phyloP scores from a whole-genome alignment of 257 asterid species.

The Prunella vulgaris region DNA sequence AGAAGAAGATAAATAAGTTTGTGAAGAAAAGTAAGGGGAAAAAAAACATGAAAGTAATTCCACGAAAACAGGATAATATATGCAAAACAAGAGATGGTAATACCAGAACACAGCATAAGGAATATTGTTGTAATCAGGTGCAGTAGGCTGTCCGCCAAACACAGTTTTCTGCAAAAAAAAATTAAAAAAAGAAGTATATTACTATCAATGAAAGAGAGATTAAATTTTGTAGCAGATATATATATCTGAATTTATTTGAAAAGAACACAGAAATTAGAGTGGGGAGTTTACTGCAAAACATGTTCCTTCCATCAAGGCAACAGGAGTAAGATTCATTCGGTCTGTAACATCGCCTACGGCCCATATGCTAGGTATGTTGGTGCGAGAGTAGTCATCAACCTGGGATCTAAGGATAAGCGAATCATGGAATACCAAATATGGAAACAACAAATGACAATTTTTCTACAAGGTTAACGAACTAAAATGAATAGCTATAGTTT shows the following conservation, averaged over 20 bases:
- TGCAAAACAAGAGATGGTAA: no score
- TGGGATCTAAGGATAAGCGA: constrained; percentile 29
- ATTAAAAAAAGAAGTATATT: neutral
- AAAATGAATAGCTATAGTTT: neutral
- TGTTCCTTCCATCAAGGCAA: constrained; percentile 97
- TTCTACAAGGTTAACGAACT: neutral
- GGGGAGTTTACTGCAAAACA: constrained; percentile 55
- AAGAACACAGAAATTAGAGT: neutral
- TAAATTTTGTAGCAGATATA: neutral
- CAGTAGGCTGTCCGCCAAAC: constrained; percentile 72
- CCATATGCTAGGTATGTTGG: constrained; percentile 94
- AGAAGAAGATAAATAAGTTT: neutral
- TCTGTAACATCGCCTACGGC: constrained; percentile 93
- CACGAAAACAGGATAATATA: no score
- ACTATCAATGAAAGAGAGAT: neutral
- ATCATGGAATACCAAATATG: constrained; percentile 1
- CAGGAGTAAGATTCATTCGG: constrained; percentile 93
- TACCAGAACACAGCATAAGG: constrained; percentile 98
- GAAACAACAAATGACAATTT: neutral
- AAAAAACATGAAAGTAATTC: neutral
- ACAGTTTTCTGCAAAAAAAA: constrained; percentile 71
- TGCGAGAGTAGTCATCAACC: constrained; percentile 73
- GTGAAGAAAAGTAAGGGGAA: neutral
- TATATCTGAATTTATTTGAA: neutral
- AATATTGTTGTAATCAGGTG: constrained; percentile 54